Evolutionary conservation across 1,284 basidiomycete species (phyloP).

Genomic region (Anthracocystis panici-leucophaei): DNA sequence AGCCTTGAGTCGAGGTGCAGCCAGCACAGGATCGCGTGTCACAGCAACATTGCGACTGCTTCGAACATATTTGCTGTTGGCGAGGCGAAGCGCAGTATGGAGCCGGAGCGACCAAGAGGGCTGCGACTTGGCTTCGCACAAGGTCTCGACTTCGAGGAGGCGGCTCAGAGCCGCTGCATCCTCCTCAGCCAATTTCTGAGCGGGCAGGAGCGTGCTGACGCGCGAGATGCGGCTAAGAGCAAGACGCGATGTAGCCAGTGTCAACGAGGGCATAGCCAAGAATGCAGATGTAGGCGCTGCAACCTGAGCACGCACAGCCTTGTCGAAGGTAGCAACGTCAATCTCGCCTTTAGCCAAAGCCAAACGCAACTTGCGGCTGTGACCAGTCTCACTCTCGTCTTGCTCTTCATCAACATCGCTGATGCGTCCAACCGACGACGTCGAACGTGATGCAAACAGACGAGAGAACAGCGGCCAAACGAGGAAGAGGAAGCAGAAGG

Average conservation of each 20-base stretch:
- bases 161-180: slow-evolving; percentile 41
- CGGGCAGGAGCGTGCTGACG: slow-evolving; percentile 17
- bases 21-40: slow-evolving; percentile 22
- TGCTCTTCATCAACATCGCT: slow-evolving; percentile 5
- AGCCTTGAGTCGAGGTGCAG: slow-evolving; percentile 30
- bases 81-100: slow-evolving; percentile 50
- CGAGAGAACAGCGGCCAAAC: slow-evolving; percentile 48
- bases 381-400: not conserved
- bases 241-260: slow-evolving; percentile 20
- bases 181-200: slow-evolving; percentile 12
- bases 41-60: not conserved
- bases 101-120: slow-evolving; percentile 47
- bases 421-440: not conserved
- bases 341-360: slow-evolving; percentile 32
- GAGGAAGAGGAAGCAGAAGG: slow-evolving; percentile 48
- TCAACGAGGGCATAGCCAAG: slow-evolving; percentile 20
- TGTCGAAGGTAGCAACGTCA: slow-evolving; percentile 27
- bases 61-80: slow-evolving; percentile 37
- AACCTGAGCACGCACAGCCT: slow-evolving; percentile 17
- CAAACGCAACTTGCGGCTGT: slow-evolving; percentile 30
- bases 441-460: slow-evolving; percentile 19
- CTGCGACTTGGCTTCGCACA: slow-evolving; percentile 44
- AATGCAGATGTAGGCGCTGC: slow-evolving; percentile 23
- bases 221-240: slow-evolving; percentile 16
- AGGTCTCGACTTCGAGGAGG: slow-evolving; percentile 57